Conservation (phyloP, 208 protist species). For the Acanthamoeba royreba region DNA sequence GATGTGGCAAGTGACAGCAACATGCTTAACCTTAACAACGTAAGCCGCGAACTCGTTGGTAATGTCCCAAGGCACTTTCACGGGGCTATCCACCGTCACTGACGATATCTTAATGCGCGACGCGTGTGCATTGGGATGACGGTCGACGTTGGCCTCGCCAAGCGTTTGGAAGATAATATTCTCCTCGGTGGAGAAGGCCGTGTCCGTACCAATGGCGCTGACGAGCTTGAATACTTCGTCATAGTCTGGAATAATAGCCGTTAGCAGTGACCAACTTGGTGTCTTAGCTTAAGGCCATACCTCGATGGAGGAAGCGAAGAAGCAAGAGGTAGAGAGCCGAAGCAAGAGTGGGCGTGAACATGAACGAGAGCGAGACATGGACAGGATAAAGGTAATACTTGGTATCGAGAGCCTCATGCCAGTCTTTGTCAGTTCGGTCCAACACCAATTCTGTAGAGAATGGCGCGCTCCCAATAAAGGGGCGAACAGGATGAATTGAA, state of each 20-base stretch:
- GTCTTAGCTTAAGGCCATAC: conserved; percentile 29
- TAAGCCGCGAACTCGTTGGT: conserved; percentile 83
- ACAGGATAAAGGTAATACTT: conserved; percentile 88
- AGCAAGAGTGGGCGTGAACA: conserved; percentile 84
- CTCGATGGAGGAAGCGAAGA: conserved; percentile 85
- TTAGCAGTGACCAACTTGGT: conserved; percentile 59
- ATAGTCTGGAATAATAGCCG: conserved; percentile 54
- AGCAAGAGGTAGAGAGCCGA: conserved; percentile 91
- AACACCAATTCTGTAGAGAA: conserved; percentile 76
- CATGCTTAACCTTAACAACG: conserved; percentile 83
- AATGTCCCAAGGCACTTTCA: conserved; percentile 81
- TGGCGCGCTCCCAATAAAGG: conserved; percentile 44
- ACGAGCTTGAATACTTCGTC: conserved; percentile 47
- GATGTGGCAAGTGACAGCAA: conserved; percentile 80
- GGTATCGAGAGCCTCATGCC: conserved; percentile 83
- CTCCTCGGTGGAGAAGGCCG: conserved; percentile 54
- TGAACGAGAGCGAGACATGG: conserved; percentile 86
- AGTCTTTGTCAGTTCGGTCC: conserved; percentile 79
- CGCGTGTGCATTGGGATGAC: conserved; percentile 84
- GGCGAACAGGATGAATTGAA: conserved; percentile 48
- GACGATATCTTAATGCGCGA: conserved; percentile 87
- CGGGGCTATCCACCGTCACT: conserved; percentile 81
- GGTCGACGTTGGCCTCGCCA: conserved; percentile 66
- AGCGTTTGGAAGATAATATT: conserved; percentile 43
- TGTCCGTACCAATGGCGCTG: conserved; percentile 62